A percentile compares a stretch with the other conserved stretches of the same genome.
These are phyloP conservation scores for Rhodotorula sp. DNA, from an alignment of 1,284 basidiomycete species.

Conservation along the genomic window DNA sequence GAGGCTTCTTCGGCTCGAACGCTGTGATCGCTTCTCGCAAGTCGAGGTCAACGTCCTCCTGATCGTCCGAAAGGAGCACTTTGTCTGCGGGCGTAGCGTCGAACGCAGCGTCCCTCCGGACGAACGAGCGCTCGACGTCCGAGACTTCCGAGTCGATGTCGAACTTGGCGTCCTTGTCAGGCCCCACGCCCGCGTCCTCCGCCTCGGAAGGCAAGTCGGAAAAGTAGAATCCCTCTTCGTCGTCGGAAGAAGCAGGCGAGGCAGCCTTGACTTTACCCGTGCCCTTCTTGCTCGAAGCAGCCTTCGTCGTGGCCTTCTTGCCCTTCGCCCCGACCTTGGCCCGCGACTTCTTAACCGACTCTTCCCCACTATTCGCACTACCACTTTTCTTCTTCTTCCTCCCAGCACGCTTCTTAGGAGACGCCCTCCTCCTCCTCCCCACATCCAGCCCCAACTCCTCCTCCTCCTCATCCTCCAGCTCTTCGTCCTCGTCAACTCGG, in stretches of 20 bases:
- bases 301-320: constrained; percentile 34
- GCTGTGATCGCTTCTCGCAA: too few species aligned
- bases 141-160: neutral
- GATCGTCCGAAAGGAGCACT: neutral
- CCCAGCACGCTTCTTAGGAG: neutral
- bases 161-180: neutral
- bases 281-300: constrained; percentile 21
- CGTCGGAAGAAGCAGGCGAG: constrained; percentile 35
- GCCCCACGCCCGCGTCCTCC: neutral
- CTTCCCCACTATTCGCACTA: constrained; percentile 32
- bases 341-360: constrained; percentile 33
- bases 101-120: constrained; percentile 12
- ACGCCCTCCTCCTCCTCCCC: constrained; percentile 32
- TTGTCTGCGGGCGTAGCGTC: constrained; percentile 1
- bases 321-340: constrained; percentile 25
- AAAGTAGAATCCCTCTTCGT: constrained; percentile 30
- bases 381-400: constrained; percentile 7
- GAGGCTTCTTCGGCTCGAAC: neutral
- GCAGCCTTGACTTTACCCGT: constrained; percentile 12
- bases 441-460: constrained; percentile 16
- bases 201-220: constrained; percentile 13
- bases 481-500: neutral
- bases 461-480: neutral
- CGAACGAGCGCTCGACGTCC: constrained; percentile 25
- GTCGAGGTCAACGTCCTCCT: neutral